These are phyloP conservation scores for Mycena alexandri DNA, from an alignment of 768 basidiomycete genomes.

Conservation along the genomic window DNA sequence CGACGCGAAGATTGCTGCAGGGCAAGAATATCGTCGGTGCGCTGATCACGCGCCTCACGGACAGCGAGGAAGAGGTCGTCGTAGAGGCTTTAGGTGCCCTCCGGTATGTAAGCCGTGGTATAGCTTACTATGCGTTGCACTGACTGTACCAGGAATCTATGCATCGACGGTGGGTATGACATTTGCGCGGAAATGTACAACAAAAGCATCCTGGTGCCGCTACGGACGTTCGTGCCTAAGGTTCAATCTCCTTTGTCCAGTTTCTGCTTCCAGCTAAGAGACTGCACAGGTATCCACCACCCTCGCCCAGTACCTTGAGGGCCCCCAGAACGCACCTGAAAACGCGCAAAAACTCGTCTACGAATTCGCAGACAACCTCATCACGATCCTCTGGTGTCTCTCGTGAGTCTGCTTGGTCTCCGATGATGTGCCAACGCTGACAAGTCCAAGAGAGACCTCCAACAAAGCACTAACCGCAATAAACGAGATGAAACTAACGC, in stretches of 20 bases:
- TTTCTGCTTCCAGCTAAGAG: not conserved
- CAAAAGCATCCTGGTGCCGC: slow-evolving; percentile 87
- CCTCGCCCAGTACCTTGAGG: slow-evolving; percentile 74
- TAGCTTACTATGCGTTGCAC: slow-evolving; percentile 9
- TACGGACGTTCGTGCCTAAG: slow-evolving; percentile 84
- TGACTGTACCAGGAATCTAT: slow-evolving; percentile 77
- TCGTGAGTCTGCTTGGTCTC: slow-evolving; percentile 70
- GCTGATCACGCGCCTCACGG: slow-evolving; percentile 88
- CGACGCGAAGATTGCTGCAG: slow-evolving; percentile 89
- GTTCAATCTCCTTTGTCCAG: slow-evolving; percentile 50
- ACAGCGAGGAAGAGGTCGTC: slow-evolving; percentile 90
- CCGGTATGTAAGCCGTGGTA: slow-evolving; percentile 65
- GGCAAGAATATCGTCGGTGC: slow-evolving; percentile 91
- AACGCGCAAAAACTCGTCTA: slow-evolving; percentile 82
- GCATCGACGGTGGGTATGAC: slow-evolving; percentile 95
- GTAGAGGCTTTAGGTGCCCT: slow-evolving; percentile 91
- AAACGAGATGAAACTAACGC: slow-evolving; percentile 81
- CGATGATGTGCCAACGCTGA: slow-evolving; percentile 35
- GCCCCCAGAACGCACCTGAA: slow-evolving; percentile 74
- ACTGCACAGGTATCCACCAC: slow-evolving; percentile 75
- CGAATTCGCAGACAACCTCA: slow-evolving; percentile 91
- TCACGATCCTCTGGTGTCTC: slow-evolving; percentile 94
- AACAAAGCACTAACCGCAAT: slow-evolving; percentile 92
- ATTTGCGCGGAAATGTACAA: slow-evolving; percentile 98
- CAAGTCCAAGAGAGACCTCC: slow-evolving; percentile 81